Percentiles rank a stretch among this genome's conserved stretches.
Conservation (phyloP, 1,139 yeast genomes). For the Candida mesenterica region DNA sequence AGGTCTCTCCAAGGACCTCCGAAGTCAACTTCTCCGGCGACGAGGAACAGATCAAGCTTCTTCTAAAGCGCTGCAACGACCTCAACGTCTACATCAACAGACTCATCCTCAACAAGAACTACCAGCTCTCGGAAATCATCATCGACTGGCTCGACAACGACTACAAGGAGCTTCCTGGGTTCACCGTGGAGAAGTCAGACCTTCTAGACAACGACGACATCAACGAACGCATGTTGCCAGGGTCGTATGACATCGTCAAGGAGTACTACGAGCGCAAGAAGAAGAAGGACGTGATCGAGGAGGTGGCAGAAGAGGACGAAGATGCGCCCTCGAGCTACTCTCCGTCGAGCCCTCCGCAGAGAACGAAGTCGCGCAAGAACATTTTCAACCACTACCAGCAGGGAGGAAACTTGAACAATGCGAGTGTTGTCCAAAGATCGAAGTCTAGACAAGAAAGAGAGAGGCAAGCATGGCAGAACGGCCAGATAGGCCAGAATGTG, state of each 20-base stretch:
- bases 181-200: conserved; percentile 11
- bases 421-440: conserved; percentile 5
- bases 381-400: conserved; percentile 25
- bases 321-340: conserved; percentile 1
- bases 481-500: no score
- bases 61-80: conserved; percentile 33
- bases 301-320: conserved; percentile 9
- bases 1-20: not conserved
- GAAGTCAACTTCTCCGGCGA: not conserved
- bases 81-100: conserved; percentile 35
- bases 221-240: conserved; percentile 16
- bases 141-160: conserved; percentile 33
- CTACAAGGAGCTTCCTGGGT: conserved; percentile 25
- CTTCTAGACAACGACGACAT: conserved; percentile 14
- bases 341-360: conserved; percentile 9
- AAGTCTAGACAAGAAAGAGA: conserved; percentile 5
- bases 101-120: conserved; percentile 25
- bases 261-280: conserved; percentile 10
- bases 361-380: conserved; percentile 18
- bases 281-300: conserved; percentile 7
- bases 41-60: conserved; percentile 16
- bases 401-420: conserved; percentile 10
- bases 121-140: conserved; percentile 26
- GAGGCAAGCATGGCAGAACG: no score
- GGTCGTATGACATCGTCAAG: conserved; percentile 16